A percentile compares a stretch with the other conserved stretches of the same genome.
These are phyloP conservation scores for Cytospora piceae DNA, from an alignment of 2,329 filamentous ascomycete genomes.

Conservation along the genomic window DNA sequence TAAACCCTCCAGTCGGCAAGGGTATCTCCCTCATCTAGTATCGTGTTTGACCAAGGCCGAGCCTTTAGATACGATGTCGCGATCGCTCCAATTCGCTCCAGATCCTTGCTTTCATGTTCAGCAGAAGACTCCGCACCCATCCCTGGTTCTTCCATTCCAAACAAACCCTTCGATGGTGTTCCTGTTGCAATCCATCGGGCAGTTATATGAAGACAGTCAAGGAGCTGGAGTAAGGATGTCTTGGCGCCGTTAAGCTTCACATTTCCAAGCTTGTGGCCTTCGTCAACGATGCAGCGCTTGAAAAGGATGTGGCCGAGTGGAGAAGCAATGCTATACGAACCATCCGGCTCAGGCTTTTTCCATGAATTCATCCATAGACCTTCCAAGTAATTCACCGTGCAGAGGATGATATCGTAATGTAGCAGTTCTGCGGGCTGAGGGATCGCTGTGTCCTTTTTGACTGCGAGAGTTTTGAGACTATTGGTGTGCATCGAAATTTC, in stretches of 20 bases:
- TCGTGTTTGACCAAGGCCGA: slow-evolving; percentile 75
- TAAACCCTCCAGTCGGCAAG: slow-evolving; percentile 73
- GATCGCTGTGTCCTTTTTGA: slow-evolving; percentile 47
- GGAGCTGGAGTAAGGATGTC: slow-evolving; percentile 57
- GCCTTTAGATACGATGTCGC: slow-evolving; percentile 73
- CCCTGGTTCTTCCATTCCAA: slow-evolving; percentile 63
- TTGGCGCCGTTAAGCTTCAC: slow-evolving; percentile 53
- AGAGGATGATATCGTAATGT: slow-evolving; percentile 75
- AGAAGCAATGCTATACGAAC: slow-evolving; percentile 47
- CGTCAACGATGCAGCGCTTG: slow-evolving; percentile 88
- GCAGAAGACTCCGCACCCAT: slow-evolving; percentile 43
- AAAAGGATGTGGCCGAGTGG: slow-evolving; percentile 76
- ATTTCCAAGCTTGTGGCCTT: slow-evolving; percentile 84
- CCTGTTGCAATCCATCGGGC: slow-evolving; percentile 89
- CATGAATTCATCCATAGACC: slow-evolving; percentile 52
- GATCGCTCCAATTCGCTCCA: slow-evolving; percentile 69
- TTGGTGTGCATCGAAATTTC: slow-evolving; percentile 80
- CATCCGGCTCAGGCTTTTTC: slow-evolving; percentile 41
- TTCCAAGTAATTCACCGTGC: slow-evolving; percentile 76
- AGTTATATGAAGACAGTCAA: slow-evolving; percentile 64
- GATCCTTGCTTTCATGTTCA: slow-evolving; percentile 62
- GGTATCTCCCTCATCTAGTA: slow-evolving; percentile 56
- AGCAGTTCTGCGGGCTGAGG: slow-evolving; percentile 57
- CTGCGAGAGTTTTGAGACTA: slow-evolving; percentile 65
- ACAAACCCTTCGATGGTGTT: slow-evolving; percentile 82